A percentile compares a stretch with the other conserved stretches of the same genome.
phyloP scores from a whole-genome alignment of 768 basidiomycete species.

The Rhizopogon roseolus region DNA sequence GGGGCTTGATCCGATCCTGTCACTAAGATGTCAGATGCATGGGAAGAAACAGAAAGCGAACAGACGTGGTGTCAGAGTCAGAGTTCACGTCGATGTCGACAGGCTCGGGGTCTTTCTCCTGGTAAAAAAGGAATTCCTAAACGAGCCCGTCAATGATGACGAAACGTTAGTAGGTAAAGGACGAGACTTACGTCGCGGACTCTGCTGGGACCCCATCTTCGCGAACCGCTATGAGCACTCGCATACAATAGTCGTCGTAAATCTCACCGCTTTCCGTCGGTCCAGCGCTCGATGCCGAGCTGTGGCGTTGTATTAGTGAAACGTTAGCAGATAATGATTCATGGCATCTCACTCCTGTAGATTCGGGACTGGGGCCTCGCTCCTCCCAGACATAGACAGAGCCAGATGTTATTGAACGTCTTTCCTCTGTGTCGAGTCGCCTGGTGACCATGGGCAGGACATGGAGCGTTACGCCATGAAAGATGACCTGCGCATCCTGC shows the following conservation, averaged over 20 bases:
- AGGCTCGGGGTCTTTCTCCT: constrained; percentile 57
- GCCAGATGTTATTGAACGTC: constrained; percentile 64
- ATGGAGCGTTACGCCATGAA: constrained; percentile 61
- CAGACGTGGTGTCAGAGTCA: constrained; percentile 48
- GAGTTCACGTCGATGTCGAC: constrained; percentile 44
- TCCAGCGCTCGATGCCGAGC: constrained; percentile 81
- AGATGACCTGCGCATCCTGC: constrained; percentile 67
- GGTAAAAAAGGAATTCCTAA: constrained; percentile 76
- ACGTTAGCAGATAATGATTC: not conserved
- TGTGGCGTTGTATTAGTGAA: constrained; percentile 20
- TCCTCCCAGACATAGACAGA: constrained; percentile 85
- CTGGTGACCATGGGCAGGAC: constrained; percentile 64
- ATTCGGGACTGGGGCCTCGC: constrained; percentile 60
- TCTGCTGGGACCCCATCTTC: constrained; percentile 72
- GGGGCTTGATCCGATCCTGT: constrained; percentile 26
- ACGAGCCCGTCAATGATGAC: not conserved
- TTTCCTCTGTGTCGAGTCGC: constrained; percentile 72
- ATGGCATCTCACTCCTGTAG: constrained; percentile 49
- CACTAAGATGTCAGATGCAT: constrained; percentile 5
- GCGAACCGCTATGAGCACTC: not conserved
- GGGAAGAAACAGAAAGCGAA: constrained; percentile 2
- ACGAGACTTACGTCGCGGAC: constrained; percentile 59
- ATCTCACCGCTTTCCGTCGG: constrained; percentile 53
- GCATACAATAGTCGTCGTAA: not conserved
- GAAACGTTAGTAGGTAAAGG: not conserved